Percentiles rank a stretch among this genome's conserved stretches.
These are phyloP conservation scores for Nicotiana obtusifolia DNA, from an alignment of 257 asterid genomes.

Conservation along the genomic window DNA sequence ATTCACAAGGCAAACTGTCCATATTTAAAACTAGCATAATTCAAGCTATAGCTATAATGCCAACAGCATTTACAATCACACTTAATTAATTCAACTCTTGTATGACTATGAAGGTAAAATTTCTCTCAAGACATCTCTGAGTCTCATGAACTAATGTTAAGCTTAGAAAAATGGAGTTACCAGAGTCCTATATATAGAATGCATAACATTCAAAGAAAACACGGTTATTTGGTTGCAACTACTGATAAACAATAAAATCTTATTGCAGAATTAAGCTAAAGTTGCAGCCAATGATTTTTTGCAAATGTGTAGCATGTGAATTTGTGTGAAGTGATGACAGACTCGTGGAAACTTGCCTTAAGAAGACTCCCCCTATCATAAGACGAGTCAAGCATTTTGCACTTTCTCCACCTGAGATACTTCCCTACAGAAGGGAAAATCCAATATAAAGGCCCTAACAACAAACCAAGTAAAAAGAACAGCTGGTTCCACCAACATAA, in stretches of 20 bases:
- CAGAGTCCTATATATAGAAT: background rate
- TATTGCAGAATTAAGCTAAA: background rate
- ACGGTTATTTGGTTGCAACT: background rate
- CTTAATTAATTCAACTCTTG: background rate
- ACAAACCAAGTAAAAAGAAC: background rate
- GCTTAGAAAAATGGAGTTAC: background rate
- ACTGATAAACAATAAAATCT: background rate
- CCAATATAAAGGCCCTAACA: background rate
- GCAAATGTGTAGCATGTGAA: background rate
- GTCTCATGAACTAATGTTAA: background rate
- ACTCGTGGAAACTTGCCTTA: constrained; percentile 48
- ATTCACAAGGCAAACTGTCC: background rate
- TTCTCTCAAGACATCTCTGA: constrained; percentile 1
- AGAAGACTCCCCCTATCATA: constrained; percentile 74
- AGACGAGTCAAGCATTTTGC: constrained; percentile 67
- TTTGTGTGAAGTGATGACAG: background rate
- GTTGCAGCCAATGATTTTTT: background rate
- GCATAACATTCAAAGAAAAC: constrained; percentile 1
- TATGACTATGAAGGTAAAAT: background rate
- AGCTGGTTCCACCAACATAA: background rate
- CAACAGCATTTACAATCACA: background rate
- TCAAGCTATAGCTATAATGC: background rate
- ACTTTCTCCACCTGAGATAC: constrained; percentile 78
- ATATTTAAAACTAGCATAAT: background rate
- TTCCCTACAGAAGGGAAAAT: constrained; percentile 43